Percentiles rank a stretch among this genome's conserved stretches.
Evolutionary conservation across 192 early-diverging fungal genomes (phyloP).

Genomic region (Rhizoclosmatium globosum): DNA sequence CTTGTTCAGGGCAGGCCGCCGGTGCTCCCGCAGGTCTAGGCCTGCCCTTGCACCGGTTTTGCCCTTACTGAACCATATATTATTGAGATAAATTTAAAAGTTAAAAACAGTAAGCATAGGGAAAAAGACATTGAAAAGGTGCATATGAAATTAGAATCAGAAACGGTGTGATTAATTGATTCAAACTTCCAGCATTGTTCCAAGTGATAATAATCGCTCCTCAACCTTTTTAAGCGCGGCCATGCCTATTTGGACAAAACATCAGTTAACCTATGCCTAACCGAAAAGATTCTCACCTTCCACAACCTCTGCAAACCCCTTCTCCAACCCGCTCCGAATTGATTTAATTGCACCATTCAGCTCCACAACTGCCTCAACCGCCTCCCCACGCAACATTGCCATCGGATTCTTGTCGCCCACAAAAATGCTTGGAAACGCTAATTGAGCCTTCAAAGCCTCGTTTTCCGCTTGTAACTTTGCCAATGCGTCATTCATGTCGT

Average conservation of each 20-base stretch:
- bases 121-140: not conserved
- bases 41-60: no score
- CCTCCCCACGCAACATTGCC: not conserved
- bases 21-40: no score
- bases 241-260: not conserved
- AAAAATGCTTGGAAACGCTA: not conserved
- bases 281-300: not conserved
- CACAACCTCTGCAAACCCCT: not conserved
- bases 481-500: not conserved
- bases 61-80: no score
- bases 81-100: no score
- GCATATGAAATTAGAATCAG: no score
- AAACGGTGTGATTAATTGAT: not conserved
- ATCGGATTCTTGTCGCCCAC: not conserved
- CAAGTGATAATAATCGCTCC: not conserved
- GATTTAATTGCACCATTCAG: not conserved
- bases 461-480: not conserved
- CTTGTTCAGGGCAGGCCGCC: no score
- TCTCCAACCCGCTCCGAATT: not conserved
- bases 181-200: not conserved
- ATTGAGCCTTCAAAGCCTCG: not conserved
- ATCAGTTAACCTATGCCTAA: conserved; percentile 8
- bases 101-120: no score
- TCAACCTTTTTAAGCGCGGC: not conserved
- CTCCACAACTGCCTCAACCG: not conserved